These are phyloP conservation scores for Herpetospermum pedunculosum DNA, from an alignment of 306 rosid genomes.

Conservation along the genomic window DNA sequence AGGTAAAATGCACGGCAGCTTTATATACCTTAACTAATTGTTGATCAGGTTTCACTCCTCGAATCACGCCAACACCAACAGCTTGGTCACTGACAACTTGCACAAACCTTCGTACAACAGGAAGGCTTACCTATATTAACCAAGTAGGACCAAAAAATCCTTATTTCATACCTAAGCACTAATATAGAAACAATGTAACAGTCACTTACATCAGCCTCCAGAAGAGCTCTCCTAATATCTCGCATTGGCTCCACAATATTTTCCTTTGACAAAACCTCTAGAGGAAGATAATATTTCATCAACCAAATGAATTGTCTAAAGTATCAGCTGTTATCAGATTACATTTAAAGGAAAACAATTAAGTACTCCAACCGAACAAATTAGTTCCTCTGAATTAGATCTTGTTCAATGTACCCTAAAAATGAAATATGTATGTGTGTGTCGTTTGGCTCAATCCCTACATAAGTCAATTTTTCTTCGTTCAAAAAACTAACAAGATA, in stretches of 20 bases:
- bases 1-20: background rate
- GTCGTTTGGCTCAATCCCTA: background rate
- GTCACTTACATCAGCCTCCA: slow-evolving; percentile 87
- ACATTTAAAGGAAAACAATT: background rate
- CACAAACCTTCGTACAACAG: slow-evolving; percentile 95
- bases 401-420: background rate
- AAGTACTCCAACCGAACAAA: background rate
- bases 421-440: background rate
- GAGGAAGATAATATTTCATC: slow-evolving; percentile 4
- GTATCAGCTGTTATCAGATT: background rate
- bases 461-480: background rate
- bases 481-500: background rate
- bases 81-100: slow-evolving; percentile 85
- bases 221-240: slow-evolving; percentile 89
- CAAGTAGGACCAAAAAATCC: slow-evolving; percentile 12
- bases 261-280: slow-evolving; percentile 94
- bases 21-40: slow-evolving; percentile 74
- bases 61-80: slow-evolving; percentile 78
- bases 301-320: slow-evolving; percentile 4
- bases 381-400: background rate
- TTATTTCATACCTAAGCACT: background rate
- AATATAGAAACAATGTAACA: background rate
- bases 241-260: slow-evolving; percentile 95
- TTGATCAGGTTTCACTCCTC: slow-evolving; percentile 90
- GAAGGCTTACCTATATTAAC: slow-evolving; percentile 87